A percentile compares a stretch with the other conserved stretches of the same genome.
These are phyloP conservation scores for Curvularia sp. DNA, from an alignment of 2,329 filamentous ascomycete genomes.

Conservation along the genomic window DNA sequence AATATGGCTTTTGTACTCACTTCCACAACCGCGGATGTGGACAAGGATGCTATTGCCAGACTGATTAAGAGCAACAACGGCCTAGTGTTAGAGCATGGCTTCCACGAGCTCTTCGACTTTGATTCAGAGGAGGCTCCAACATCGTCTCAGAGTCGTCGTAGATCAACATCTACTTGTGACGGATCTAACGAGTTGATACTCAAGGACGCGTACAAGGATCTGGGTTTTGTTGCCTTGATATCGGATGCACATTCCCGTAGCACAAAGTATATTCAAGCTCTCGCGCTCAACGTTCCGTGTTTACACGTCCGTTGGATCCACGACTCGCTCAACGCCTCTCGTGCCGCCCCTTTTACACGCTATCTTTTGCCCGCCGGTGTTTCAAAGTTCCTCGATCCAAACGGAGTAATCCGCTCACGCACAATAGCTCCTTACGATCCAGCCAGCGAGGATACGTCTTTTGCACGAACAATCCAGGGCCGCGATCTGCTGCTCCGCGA, in stretches of 20 bases:
- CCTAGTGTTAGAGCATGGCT: slow-evolving; percentile 73
- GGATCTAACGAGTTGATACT: slow-evolving; percentile 58
- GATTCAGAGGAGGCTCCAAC: slow-evolving; percentile 36
- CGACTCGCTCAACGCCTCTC: slow-evolving; percentile 68
- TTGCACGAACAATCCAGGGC: slow-evolving; percentile 36
- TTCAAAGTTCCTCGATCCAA: slow-evolving; percentile 71
- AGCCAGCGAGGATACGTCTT: slow-evolving; percentile 55
- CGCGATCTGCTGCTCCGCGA: slow-evolving; percentile 69
- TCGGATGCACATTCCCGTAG: slow-evolving; percentile 86
- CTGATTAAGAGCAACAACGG: slow-evolving; percentile 77
- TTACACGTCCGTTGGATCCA: slow-evolving; percentile 82
- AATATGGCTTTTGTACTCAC: slow-evolving; percentile 90
- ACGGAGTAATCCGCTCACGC: slow-evolving; percentile 76
- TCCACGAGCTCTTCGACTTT: slow-evolving; percentile 77
- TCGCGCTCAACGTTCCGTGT: slow-evolving; percentile 88
- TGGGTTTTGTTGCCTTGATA: slow-evolving; percentile 84
- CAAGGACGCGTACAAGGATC: slow-evolving; percentile 57
- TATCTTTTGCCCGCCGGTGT: slow-evolving; percentile 88
- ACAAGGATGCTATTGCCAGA: slow-evolving; percentile 64
- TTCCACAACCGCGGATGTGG: slow-evolving; percentile 62
- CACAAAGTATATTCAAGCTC: slow-evolving; percentile 91
- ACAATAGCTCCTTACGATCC: slow-evolving; percentile 67
- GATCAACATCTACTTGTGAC: slow-evolving; percentile 23
- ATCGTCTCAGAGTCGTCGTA: slow-evolving; percentile 25
- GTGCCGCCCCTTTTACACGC: slow-evolving; percentile 74